Evolutionary conservation across 208 protist species (phyloP).

Genomic region (Acanthamoeba quina): DNA sequence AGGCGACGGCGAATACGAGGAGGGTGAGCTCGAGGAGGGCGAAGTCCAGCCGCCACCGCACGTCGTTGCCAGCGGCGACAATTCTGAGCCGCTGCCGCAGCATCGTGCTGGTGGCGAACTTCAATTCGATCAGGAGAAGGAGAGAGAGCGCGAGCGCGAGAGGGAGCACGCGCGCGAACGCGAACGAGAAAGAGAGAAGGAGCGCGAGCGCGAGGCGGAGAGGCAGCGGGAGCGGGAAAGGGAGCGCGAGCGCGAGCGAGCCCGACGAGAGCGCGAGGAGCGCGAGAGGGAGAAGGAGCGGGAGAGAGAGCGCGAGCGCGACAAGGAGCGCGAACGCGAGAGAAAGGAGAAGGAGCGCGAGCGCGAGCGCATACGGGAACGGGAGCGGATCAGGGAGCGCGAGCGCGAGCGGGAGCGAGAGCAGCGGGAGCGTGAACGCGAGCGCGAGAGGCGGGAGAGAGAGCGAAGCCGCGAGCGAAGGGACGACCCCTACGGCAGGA

Average conservation of each 20-base stretch:
- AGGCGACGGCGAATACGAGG: not conserved
- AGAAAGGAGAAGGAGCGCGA: constrained; percentile 25
- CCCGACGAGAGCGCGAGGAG: not conserved
- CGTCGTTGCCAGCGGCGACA: not conserved
- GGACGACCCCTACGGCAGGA: not conserved
- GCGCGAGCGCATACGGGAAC: not conserved
- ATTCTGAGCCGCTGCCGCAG: not conserved
- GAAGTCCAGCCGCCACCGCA: not conserved
- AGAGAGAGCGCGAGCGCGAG: not conserved
- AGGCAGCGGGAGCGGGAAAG: not conserved
- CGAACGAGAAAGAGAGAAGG: not conserved
- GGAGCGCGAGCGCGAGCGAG: not conserved
- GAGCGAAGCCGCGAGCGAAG: not conserved
- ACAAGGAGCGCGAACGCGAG: not conserved
- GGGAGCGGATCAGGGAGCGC: not conserved
- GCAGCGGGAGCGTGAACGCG: not conserved
- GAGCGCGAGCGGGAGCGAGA: not conserved
- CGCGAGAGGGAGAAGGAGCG: not conserved
- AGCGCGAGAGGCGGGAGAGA: not conserved
- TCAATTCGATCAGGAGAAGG: too few species aligned
- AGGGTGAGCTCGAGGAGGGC: constrained; percentile 11
- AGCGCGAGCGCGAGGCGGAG: not conserved
- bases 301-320: too few species aligned
- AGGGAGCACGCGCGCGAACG: not conserved
- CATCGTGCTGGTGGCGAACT: not conserved